A percentile compares a stretch with the other conserved stretches of the same genome.
Evolutionary conservation across 73 alveolate species (phyloP).

Genomic region (Stentor coeruleus): DNA sequence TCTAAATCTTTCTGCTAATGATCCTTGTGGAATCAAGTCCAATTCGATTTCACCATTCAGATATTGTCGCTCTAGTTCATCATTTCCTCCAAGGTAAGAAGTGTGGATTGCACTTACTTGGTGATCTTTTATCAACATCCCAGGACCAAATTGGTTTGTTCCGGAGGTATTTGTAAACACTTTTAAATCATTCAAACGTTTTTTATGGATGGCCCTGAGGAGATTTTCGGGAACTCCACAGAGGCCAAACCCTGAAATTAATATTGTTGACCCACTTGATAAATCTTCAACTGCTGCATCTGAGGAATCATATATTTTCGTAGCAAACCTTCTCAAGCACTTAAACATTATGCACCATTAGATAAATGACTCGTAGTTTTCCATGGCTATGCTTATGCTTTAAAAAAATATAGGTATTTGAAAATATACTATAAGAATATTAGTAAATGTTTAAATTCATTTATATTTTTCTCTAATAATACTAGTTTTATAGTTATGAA

Average conservation of each 20-base stretch:
- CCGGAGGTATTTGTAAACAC: slow-evolving; percentile 72
- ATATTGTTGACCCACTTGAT: slow-evolving; percentile 59
- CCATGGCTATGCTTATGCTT: no score
- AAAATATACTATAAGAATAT: no score
- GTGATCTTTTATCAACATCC: slow-evolving; percentile 14
- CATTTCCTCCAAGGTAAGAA: slow-evolving; percentile 75
- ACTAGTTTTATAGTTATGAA: no score
- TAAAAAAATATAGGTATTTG: no score
- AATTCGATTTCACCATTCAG: slow-evolving; percentile 75
- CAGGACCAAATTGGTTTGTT: slow-evolving; percentile 34
- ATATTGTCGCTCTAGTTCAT: slow-evolving; percentile 61
- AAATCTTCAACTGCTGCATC: slow-evolving; percentile 61
- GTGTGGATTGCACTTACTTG: slow-evolving; percentile 33
- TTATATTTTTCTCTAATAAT: no score
- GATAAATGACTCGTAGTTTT: no score
- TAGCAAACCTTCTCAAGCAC: no score
- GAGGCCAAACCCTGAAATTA: slow-evolving; percentile 89
- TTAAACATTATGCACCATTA: no score
- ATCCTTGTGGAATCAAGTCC: slow-evolving; percentile 87
- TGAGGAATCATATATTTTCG: not conserved
- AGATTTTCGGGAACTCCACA: slow-evolving; percentile 94
- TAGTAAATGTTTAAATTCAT: no score
- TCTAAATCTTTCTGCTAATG: slow-evolving; percentile 77
- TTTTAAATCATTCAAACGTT: slow-evolving; percentile 60
- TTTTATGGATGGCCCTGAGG: slow-evolving; percentile 59